phyloP scores from a whole-genome alignment of 2,329 filamentous ascomycete species.

The Cadophora sp. region DNA sequence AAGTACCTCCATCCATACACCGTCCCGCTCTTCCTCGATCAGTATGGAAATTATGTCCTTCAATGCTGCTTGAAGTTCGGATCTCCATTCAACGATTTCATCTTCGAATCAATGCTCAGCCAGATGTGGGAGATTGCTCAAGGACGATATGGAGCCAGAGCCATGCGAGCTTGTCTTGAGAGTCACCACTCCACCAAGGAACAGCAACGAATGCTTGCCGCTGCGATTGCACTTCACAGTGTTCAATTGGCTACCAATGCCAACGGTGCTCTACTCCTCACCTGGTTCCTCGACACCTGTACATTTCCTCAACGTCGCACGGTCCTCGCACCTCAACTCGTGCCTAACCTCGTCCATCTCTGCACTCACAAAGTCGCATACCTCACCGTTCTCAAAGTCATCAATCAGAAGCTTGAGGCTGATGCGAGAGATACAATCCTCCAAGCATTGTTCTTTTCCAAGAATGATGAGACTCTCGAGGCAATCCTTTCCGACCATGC shows the following conservation, averaged over 20 bases:
- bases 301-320: slow-evolving; percentile 91
- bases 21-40: slow-evolving; percentile 91
- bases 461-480: slow-evolving; percentile 84
- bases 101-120: slow-evolving; percentile 96
- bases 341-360: slow-evolving; percentile 90
- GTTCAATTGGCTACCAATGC: slow-evolving; percentile 96
- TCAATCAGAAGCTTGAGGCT: slow-evolving; percentile 94
- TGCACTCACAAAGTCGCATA: slow-evolving; percentile 99
- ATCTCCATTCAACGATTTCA: slow-evolving; percentile 89
- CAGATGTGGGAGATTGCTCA: slow-evolving; percentile 93
- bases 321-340: slow-evolving; percentile 88
- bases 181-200: slow-evolving; percentile 95
- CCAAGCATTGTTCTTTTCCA: slow-evolving; percentile 90
- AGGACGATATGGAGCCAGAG: slow-evolving; percentile 91
- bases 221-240: slow-evolving; percentile 93
- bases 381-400: slow-evolving; percentile 94
- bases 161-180: slow-evolving; percentile 95
- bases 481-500: slow-evolving; percentile 90
- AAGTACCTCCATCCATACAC: slow-evolving; percentile 85
- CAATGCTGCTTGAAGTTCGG: slow-evolving; percentile 96
- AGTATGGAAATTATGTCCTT: slow-evolving; percentile 98
- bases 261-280: slow-evolving; percentile 91
- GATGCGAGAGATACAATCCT: slow-evolving; percentile 91
- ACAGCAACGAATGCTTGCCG: slow-evolving; percentile 93
- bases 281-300: slow-evolving; percentile 98